Evolutionary conservation across 768 basidiomycete species (phyloP), one percentile per base, ranked within the genome.

Genomic region (Candolleomyces eurysporus): DNA sequence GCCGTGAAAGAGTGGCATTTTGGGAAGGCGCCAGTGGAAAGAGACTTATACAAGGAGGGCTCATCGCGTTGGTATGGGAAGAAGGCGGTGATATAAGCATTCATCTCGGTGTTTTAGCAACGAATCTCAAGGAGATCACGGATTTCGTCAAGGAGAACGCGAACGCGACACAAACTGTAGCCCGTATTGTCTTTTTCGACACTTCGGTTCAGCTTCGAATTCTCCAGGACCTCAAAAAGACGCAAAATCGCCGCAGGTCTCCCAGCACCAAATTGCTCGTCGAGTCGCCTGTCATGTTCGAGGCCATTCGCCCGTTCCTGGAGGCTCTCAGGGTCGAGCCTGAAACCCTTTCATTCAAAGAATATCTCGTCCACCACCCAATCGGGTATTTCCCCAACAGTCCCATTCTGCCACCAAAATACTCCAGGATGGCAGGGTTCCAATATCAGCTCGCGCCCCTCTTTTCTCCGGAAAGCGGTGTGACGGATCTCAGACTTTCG

Each of bases 291-390:
- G 82, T 90, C 60, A 82, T 91, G 82, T 89, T 82, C 61, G 89
- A 89, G 61, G 76, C 86, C 0, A 81, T 88, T 39, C 77, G 86
- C 7, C 90, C 90, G 0, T 91, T 91, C 74, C 76, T 91, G 14
- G 79, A 87, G 60, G 79, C 83, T 0, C 76, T 91, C 4, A 77
- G 83, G 19, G 72, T 75, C 1, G 87, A 86, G 58, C 87, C 90
- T 0, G 80, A 82, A 51, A 69, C 72, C 2, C 61, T 91, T 7
- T 88, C 88, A 0, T 87, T 90, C 67, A 67, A 76, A 0, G 82
- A 84, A 51, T 77, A 78, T 64, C 77, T 90, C 21, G 79, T 78
- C 0, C 84, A 85, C 58, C 77, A 66, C 11, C 75, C 80, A 7
- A 63, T 55, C 0, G 69, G 66, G 5, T 77, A 68, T 58, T 66